Conservation (phyloP, 345 rosid species). For the Cardamine chenopodiifolia region DNA sequence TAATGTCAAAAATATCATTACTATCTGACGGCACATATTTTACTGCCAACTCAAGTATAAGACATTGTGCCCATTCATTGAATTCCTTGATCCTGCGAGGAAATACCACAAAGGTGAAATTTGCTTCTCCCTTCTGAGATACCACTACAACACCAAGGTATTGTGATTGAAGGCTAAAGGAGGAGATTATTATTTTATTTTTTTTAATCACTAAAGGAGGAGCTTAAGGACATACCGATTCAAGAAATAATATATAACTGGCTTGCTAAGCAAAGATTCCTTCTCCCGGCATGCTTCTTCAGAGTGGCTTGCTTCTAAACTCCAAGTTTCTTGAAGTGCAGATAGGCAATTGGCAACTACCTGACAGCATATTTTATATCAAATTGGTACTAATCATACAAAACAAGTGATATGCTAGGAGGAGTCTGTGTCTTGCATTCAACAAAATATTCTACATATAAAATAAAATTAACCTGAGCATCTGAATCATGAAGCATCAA, state of each 20-base stretch:
- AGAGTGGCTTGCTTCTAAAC: slow-evolving; percentile 75
- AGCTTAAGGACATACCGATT: slow-evolving; percentile 60
- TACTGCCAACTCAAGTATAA: slow-evolving; percentile 84
- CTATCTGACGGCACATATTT: slow-evolving; percentile 86
- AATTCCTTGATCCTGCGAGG: slow-evolving; percentile 85
- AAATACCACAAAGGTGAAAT: slow-evolving; percentile 14
- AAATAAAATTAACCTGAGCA: slow-evolving; percentile 63
- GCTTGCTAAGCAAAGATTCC: slow-evolving; percentile 81
- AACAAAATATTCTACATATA: neutral
- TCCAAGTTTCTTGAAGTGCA: slow-evolving; percentile 97
- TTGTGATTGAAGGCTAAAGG: slow-evolving; percentile 13
- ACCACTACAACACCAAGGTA: slow-evolving; percentile 11
- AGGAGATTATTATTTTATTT: no score
- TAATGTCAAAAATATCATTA: slow-evolving; percentile 93
- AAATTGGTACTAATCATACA: slow-evolving; percentile 10
- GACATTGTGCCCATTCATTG: slow-evolving; percentile 98
- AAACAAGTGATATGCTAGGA: neutral
- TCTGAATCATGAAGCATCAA: slow-evolving; percentile 87
- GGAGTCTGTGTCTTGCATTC: no score
- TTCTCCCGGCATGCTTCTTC: slow-evolving; percentile 88
- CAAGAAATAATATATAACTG: slow-evolving; percentile 68
- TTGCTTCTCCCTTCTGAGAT: slow-evolving; percentile 1
- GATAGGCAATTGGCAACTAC: slow-evolving; percentile 90
- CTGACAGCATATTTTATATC: slow-evolving; percentile 46
- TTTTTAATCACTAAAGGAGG: slow-evolving; percentile 4